Evolutionary conservation across 345 rosid genomes (phyloP), one percentile per base, ranked within the genome.

Genomic region (Salix viminalis): DNA sequence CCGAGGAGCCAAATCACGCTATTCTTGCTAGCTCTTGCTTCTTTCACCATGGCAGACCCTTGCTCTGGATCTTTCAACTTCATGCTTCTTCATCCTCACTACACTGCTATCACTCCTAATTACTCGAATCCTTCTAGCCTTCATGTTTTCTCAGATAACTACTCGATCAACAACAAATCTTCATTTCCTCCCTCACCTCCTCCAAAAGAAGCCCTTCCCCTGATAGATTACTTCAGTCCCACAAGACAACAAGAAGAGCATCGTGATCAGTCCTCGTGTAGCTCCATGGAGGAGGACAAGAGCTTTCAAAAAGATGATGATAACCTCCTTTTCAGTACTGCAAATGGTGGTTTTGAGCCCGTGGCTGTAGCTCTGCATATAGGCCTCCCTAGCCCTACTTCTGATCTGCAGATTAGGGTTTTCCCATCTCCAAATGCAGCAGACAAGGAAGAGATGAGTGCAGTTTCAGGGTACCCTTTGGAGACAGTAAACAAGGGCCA

Each of bases 1-100:
- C 23, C 65, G 4, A 26, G 61, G 41, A 19, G 18, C 21, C 37
- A 64, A 32, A 77, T 19, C 62, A 23, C 6, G 5, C 52, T 46
- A 1, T 73, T 6, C 30, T 46, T 52, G 19, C 30, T 28, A 28
- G 30, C 46, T 56, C 41, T 36, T 65, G 60, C 48, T 26, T 76
- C 42, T 50, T 34, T 69, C 42, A 50, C 36, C 48, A 87, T 87
- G 90, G 71, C 86, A 62, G 90, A 85, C 73, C 90, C 88, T 64
- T 83, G 70, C 74, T 71, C 65, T 37, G 74, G 82, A 6, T 83
- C 81, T 78, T 75, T 87, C 83, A 85, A 79, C 65, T 83, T 83
- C 82, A 72, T 77, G 73, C 76, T 86, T 76, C 72, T 67, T 44
- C 79, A 80, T n/a, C 71, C 75, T 67, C 83, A 77, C 72, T 72